Conservation (phyloP, 768 basidiomycete genomes). For the Albatrellus ellisii region DNA sequence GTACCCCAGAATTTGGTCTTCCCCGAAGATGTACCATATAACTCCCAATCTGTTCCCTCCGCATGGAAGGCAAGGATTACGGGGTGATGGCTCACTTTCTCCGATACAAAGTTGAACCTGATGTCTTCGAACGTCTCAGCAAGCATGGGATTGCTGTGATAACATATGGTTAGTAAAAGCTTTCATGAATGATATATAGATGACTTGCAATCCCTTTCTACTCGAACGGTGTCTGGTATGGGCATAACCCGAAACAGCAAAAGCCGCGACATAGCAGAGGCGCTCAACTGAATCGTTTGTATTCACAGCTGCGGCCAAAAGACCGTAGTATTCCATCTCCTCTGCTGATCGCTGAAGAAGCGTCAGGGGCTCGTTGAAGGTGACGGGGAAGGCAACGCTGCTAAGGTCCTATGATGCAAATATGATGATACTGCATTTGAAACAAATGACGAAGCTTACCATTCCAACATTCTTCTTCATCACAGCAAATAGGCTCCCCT, state of each 20-base stretch:
- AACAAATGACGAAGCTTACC: slow-evolving; percentile 24
- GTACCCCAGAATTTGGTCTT: slow-evolving; percentile 87
- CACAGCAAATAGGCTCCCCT: slow-evolving; percentile 72
- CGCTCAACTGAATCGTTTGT: slow-evolving; percentile 48
- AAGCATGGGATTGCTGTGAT: slow-evolving; percentile 68
- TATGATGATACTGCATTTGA: not conserved
- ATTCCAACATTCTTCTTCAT: slow-evolving; percentile 86
- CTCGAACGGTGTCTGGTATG: slow-evolving; percentile 71
- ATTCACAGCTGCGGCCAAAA: slow-evolving; percentile 54
- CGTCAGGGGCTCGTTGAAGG: slow-evolving; percentile 82
- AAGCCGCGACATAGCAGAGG: slow-evolving; percentile 69
- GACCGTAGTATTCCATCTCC: slow-evolving; percentile 64
- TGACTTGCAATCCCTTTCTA: slow-evolving; percentile 75
- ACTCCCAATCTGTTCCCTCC: slow-evolving; percentile 64
- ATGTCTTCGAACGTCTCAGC: slow-evolving; percentile 80
- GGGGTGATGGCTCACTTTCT: slow-evolving; percentile 81
- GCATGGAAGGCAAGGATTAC: slow-evolving; percentile 80
- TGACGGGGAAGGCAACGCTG: slow-evolving; percentile 73
- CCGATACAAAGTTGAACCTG: slow-evolving; percentile 72
- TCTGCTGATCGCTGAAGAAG: slow-evolving; percentile 74
- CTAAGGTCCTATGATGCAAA: slow-evolving; percentile 50
- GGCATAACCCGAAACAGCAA: slow-evolving; percentile 75
- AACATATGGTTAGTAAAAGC: not conserved
- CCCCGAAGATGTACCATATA: slow-evolving; percentile 64
- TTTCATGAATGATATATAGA: not conserved